A percentile compares a stretch with the other conserved stretches of the same genome.
phyloP scores from a whole-genome alignment of 257 asterid genomes.

The Lavandula angustifolia region DNA sequence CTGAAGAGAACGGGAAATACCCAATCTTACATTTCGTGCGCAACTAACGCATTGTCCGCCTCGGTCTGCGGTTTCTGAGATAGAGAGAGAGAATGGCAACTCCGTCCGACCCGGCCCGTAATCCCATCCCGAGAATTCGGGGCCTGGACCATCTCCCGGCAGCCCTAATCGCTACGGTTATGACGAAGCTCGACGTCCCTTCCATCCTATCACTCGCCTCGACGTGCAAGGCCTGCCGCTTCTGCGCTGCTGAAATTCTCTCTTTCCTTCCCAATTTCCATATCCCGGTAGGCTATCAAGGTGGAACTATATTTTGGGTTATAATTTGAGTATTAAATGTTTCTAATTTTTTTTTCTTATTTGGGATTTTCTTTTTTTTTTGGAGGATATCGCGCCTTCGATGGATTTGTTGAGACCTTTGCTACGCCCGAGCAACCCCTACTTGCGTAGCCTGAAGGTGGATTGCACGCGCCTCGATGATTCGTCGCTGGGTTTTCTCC shows the following conservation, averaged over 20 bases:
- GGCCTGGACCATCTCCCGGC: conserved; percentile 66
- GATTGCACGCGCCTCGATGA: conserved; percentile 89
- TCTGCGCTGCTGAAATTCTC: conserved; percentile 64
- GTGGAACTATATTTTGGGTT: not conserved
- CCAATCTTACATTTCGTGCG: conserved; percentile 32
- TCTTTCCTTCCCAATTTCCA: conserved; percentile 71
- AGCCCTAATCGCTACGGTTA: conserved; percentile 76
- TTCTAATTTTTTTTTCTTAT: conserved; percentile 6
- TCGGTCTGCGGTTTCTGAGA: conserved; percentile 4
- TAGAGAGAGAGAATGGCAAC: conserved; percentile 44
- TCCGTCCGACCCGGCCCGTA: conserved; percentile 34
- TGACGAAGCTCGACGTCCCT: conserved; percentile 78
- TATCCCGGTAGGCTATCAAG: conserved; percentile 51
- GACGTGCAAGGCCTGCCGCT: conserved; percentile 72
- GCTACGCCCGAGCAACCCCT: conserved; percentile 60
- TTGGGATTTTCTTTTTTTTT: not conserved
- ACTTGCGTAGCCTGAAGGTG: conserved; percentile 68
- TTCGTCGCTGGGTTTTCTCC: conserved; percentile 57
- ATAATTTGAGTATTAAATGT: not conserved
- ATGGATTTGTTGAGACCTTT: conserved; percentile 62
- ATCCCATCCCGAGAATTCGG: conserved; percentile 28
- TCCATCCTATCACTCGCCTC: conserved; percentile 83
- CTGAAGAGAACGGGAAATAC: conserved; percentile 6
- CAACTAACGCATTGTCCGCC: conserved; percentile 21
- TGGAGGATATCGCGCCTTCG: conserved; percentile 76